Percentiles rank a stretch among this genome's conserved stretches.
phyloP scores from a whole-genome alignment of 768 basidiomycete species.

The Butyriboletus loyo region DNA sequence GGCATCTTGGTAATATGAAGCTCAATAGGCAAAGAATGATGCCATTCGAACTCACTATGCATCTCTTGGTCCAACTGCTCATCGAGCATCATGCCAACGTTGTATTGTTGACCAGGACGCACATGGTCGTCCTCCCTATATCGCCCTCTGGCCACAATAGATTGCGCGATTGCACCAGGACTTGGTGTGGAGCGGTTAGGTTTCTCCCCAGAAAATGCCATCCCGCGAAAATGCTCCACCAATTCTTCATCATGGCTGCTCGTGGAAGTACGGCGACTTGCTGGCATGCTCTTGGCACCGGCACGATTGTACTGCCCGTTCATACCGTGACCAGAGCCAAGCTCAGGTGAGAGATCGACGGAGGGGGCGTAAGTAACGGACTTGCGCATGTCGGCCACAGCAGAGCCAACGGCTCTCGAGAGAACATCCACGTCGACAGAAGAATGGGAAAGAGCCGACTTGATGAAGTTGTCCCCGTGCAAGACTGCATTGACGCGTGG shows the following conservation, averaged over 20 bases:
- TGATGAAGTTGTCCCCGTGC: conserved; percentile 51
- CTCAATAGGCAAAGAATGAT: conserved; percentile 5
- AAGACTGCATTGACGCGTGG: conserved; percentile 75
- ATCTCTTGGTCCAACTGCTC: conserved; percentile 93
- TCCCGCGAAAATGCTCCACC: conserved; percentile 68
- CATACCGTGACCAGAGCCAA: conserved; percentile 40
- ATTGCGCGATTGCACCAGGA: conserved; percentile 48
- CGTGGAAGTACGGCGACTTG: conserved; percentile 84
- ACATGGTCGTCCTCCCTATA: conserved; percentile 59
- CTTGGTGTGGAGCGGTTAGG: conserved; percentile 55
- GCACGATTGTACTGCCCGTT: conserved; percentile 63
- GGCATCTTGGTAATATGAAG: conserved; percentile 54
- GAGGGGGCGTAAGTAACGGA: conserved; percentile 83
- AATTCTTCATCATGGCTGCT: conserved; percentile 85
- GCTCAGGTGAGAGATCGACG: conserved; percentile 71
- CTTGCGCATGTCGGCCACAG: conserved; percentile 74
- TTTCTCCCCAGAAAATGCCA: conserved; percentile 65
- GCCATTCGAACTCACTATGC: conserved; percentile 62
- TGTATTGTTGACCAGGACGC: conserved; percentile 62
- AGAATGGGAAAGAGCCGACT: conserved; percentile 45
- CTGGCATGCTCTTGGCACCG: conserved; percentile 91
- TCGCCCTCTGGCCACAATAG: conserved; percentile 51
- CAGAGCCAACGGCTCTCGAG: conserved; percentile 66
- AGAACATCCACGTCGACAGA: conserved; percentile 60
- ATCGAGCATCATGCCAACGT: conserved; percentile 88